These are phyloP conservation scores for Calonectria pteridis DNA, from an alignment of 2,329 filamentous ascomycete species.

Conservation along the genomic window DNA sequence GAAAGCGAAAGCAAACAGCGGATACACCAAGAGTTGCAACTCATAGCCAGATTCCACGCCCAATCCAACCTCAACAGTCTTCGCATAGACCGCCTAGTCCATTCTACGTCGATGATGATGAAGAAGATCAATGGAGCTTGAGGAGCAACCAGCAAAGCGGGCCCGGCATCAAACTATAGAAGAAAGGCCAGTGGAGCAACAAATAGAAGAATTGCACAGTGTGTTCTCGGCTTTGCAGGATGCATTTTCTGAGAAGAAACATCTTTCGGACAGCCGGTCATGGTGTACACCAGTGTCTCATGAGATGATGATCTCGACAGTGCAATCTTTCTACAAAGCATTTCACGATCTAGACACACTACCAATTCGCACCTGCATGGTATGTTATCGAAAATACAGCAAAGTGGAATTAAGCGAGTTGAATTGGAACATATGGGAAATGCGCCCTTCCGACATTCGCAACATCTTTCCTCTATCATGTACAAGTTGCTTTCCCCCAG, in stretches of 20 bases:
- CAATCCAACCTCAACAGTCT: background rate
- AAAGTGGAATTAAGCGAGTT: background rate
- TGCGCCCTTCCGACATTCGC: background rate
- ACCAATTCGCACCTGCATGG: background rate
- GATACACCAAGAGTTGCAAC: background rate
- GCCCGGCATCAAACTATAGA: background rate
- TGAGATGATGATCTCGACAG: background rate
- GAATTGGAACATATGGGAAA: background rate
- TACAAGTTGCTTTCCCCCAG: background rate
- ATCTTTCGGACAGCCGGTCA: background rate
- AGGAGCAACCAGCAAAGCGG: too few species aligned
- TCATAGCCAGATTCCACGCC: background rate
- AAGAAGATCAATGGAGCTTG: background rate
- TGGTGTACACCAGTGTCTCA: background rate
- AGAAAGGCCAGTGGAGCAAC: background rate
- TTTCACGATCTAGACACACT: constrained; percentile 5
- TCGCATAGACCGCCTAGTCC: background rate
- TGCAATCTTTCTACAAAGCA: background rate
- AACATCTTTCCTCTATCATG: background rate
- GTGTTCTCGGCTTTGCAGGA: background rate
- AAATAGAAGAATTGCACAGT: background rate
- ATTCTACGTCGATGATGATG: background rate
- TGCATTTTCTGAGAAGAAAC: background rate
- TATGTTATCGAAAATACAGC: constrained; percentile 3
- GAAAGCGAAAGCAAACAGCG: background rate